These are phyloP conservation scores for Aureobasidium sp. DNA, from an alignment of 2,329 filamentous ascomycete genomes.

Conservation along the genomic window DNA sequence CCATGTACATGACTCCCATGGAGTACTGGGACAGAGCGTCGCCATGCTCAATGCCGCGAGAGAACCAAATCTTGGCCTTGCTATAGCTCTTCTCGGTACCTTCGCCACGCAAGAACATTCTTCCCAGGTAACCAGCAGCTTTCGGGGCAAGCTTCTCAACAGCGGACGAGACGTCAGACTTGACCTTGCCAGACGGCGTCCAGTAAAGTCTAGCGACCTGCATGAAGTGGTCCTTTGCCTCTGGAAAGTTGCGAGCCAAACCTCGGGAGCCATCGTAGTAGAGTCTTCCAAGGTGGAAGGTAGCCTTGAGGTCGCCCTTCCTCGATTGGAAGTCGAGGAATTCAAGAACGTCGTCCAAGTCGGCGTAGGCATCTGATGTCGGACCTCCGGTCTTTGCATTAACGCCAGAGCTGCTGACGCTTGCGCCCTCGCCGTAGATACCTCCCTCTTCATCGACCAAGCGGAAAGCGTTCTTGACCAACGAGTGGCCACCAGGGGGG, in stretches of 20 bases:
- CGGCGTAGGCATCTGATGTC: constrained; percentile 72
- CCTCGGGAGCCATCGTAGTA: constrained; percentile 80
- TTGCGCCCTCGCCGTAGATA: constrained; percentile 91
- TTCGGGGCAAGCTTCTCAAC: constrained; percentile 74
- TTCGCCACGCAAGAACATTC: constrained; percentile 85
- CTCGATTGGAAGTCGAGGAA: constrained; percentile 85
- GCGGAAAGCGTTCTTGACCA: constrained; percentile 69
- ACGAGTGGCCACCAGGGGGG: constrained; percentile 74
- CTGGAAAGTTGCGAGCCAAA: constrained; percentile 61
- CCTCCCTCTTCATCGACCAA: constrained; percentile 87
- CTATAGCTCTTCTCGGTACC: constrained; percentile 70
- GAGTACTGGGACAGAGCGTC: constrained; percentile 81
- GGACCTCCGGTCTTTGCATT: constrained; percentile 67
- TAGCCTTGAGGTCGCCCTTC: constrained; percentile 81
- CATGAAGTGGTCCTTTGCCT: constrained; percentile 73
- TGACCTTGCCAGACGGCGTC: constrained; percentile 61
- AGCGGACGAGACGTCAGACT: constrained; percentile 57
- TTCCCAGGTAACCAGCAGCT: constrained; percentile 76
- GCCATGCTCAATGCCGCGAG: constrained; percentile 62
- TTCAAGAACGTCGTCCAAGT: constrained; percentile 87
- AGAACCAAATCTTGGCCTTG: constrained; percentile 73
- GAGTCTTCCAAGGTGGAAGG: constrained; percentile 73
- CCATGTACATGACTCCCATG: constrained; percentile 71
- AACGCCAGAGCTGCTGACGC: constrained; percentile 73
- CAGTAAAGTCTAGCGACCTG: constrained; percentile 74